These are phyloP conservation scores for Talaromyces amestolkiae DNA, from an alignment of 2,329 filamentous ascomycete species.

Conservation along the genomic window DNA sequence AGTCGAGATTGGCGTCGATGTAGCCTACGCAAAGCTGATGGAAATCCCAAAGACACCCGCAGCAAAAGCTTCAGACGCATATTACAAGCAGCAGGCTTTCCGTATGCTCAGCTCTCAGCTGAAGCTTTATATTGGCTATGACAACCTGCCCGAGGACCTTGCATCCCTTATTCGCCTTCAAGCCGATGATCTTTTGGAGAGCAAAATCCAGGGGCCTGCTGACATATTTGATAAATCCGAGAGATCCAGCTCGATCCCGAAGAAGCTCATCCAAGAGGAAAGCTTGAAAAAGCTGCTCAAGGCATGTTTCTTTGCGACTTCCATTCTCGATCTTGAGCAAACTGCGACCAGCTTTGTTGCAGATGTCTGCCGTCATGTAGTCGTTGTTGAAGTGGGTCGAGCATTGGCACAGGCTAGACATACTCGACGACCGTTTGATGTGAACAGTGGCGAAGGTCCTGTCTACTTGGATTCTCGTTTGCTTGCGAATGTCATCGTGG, in stretches of 20 bases:
- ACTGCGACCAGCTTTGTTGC: slow-evolving; percentile 73
- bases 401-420: slow-evolving; percentile 80
- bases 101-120: slow-evolving; percentile 83
- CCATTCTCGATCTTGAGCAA: slow-evolving; percentile 73
- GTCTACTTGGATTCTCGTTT: slow-evolving; percentile 83
- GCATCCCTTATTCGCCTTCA: slow-evolving; percentile 80
- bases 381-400: slow-evolving; percentile 81
- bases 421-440: slow-evolving; percentile 74
- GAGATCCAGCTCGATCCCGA: slow-evolving; percentile 76
- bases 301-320: slow-evolving; percentile 80
- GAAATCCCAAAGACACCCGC: slow-evolving; percentile 66
- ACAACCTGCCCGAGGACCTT: slow-evolving; percentile 85
- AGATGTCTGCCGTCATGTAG: slow-evolving; percentile 84
- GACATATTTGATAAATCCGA: slow-evolving; percentile 71
- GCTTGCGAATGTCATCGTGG: slow-evolving; percentile 83
- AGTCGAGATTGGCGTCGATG: slow-evolving; percentile 78
- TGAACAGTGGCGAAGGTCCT: slow-evolving; percentile 79
- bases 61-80: slow-evolving; percentile 65
- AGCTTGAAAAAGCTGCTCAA: slow-evolving; percentile 84
- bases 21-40: slow-evolving; percentile 82
- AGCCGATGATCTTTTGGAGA: slow-evolving; percentile 75
- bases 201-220: slow-evolving; percentile 69
- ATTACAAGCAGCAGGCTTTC: slow-evolving; percentile 92
- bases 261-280: slow-evolving; percentile 80
- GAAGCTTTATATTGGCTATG: slow-evolving; percentile 84